phyloP scores from a whole-genome alignment of 768 basidiomycete genomes.

The Pleurotus sapidus region DNA sequence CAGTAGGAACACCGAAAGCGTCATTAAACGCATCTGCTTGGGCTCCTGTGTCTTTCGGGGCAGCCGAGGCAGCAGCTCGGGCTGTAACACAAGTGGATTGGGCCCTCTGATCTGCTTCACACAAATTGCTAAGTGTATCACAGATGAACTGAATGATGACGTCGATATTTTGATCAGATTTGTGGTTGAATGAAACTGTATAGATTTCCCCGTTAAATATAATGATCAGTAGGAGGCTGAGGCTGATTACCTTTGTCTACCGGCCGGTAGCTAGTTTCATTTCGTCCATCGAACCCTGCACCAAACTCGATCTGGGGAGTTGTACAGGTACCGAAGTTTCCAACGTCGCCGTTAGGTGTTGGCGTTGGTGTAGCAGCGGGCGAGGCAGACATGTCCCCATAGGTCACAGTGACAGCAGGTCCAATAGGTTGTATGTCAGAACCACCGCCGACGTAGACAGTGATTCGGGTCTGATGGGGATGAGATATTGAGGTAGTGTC shows the following conservation, averaged over 20 bases:
- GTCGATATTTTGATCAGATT: constrained; percentile 51
- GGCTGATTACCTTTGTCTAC: constrained; percentile 36
- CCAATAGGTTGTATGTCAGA: constrained; percentile 16
- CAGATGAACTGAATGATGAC: constrained; percentile 60
- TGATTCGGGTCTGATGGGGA: constrained; percentile 24
- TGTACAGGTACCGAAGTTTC: constrained; percentile 53
- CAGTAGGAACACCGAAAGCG: constrained; percentile 37
- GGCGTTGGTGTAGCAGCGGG: constrained; percentile 16
- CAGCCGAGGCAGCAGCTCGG: constrained; percentile 36
- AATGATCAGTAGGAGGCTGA: neutral
- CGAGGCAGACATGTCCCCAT: constrained; percentile 21
- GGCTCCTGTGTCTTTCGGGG: constrained; percentile 39
- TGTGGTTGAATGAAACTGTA: constrained; percentile 45
- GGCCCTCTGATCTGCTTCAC: constrained; percentile 53
- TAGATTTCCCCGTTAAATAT: neutral
- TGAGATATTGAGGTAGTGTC: neutral
- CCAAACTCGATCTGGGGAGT: constrained; percentile 60
- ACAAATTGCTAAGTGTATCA: constrained; percentile 48
- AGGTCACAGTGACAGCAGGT: constrained; percentile 25
- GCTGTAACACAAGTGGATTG: constrained; percentile 45
- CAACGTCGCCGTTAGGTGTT: constrained; percentile 19
- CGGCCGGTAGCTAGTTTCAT: constrained; percentile 59
- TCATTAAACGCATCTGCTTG: constrained; percentile 55
- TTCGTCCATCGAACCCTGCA: constrained; percentile 52
- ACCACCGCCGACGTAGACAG: constrained; percentile 30